Base-by-base conservation (phyloP, 768 basidiomycete species). In the Amanita jacksonii region DNA sequence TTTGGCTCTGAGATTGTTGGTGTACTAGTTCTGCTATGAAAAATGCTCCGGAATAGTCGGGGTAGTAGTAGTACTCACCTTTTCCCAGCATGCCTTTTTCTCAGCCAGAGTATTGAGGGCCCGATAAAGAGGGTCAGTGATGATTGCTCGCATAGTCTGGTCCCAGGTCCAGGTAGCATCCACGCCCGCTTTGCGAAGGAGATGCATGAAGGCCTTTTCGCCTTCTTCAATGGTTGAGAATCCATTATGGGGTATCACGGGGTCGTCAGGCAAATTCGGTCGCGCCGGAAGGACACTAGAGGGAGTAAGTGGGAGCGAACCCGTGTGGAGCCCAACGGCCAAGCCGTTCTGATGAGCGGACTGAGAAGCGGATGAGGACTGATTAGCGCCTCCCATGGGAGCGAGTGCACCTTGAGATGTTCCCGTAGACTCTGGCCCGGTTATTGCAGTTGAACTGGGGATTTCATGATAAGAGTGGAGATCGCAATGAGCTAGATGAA, bases 141-240 rank as follows among this genome's bases (percentile, higher is more conserved):
- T 94, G 62, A 96, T 91, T 54, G 89, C 85, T 58, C 93, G 77
- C 88, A 98, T 96, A 41, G 92, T 91, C 66, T 88, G 81, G 61
- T 99, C 96, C 96, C 96, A 99, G 27, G 90, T 90, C 87, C 89
- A 97, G 51, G 74, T 81, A 35, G 85, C 80, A 62, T 90, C 88
- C 33, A 98, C 85, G 24, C 88, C 88, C 36, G 87, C 84, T 64
- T 89, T 90, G 53, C 83, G 75, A 53, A 99, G 64, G 45, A 99
- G 68, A 65, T 87, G 87, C 56, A 81, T 78, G 61, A 99, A 99
- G 9, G 93, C 96, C 57, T 87, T 86, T 61, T 96, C 92, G 16
- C 90, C 92, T 54, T 96, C 90, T 54, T 89, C 87, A 8, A 79
- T 62, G 4, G 87, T 94, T 35, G 73, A 52, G 54, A 93, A 97